phyloP scores from a whole-genome alignment of 108 stramenopile genomes.

The Conticribra weissflogii region DNA sequence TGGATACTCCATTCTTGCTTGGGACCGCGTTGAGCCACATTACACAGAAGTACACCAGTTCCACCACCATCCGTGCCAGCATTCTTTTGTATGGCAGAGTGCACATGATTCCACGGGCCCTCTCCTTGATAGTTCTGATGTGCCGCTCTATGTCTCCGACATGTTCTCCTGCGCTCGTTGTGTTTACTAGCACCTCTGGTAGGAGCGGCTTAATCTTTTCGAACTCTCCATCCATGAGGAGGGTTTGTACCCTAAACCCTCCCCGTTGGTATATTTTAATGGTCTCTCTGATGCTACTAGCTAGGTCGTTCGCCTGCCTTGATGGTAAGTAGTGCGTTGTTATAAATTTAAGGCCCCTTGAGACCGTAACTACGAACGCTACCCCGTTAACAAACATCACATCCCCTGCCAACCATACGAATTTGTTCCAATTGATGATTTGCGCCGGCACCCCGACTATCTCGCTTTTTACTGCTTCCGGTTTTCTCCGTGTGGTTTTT shows the following conservation, averaged over 20 bases:
- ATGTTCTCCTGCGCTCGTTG: no score
- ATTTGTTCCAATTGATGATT: constrained; percentile 27
- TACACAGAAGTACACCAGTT: constrained; percentile 8
- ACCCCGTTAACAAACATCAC: constrained; percentile 47
- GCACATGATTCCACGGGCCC: no score
- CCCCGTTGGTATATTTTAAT: no score
- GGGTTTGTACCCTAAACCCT: no score
- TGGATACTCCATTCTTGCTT: constrained; percentile 18
- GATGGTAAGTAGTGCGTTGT: no score
- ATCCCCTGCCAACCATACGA: constrained; percentile 40
- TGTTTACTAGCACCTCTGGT: constrained; percentile 15
- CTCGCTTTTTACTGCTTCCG: constrained; percentile 25
- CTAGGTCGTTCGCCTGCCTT: constrained; percentile 11
- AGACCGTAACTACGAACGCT: constrained; percentile 19
- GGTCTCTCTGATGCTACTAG: background rate
- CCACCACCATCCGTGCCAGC: no score
- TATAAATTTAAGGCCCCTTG: no score
- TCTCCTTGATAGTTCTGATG: constrained; percentile 33
- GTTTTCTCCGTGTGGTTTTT: no score
- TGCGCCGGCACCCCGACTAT: constrained; percentile 19
- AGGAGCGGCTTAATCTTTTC: background rate
- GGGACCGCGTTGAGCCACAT: constrained; percentile 45
- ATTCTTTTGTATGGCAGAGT: no score
- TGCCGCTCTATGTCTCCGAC: constrained; percentile 22
- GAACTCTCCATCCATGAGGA: constrained; percentile 33